Evolutionary conservation across 2,329 filamentous ascomycete species (phyloP).

Genomic region (Fusarium sp.): DNA sequence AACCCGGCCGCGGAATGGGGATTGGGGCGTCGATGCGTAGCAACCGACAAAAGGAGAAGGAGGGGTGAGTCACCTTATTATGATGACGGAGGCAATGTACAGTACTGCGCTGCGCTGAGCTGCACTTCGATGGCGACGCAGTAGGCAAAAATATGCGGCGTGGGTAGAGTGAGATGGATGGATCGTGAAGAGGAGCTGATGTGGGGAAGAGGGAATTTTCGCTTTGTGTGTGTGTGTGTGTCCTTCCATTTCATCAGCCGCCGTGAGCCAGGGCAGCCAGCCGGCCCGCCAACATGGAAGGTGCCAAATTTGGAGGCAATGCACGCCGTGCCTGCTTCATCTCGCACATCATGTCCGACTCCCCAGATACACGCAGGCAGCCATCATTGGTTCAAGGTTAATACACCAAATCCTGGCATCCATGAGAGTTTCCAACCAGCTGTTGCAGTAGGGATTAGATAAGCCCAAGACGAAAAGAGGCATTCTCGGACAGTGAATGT

Average conservation of each 20-base stretch:
- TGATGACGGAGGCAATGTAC: neutral
- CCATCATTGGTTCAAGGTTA: neutral
- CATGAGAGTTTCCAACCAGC: neutral
- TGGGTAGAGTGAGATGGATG: constrained; percentile 5
- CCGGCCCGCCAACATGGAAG: neutral
- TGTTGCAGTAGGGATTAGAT: neutral
- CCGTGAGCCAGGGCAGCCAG: neutral
- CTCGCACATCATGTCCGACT: neutral
- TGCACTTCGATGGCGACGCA: neutral
- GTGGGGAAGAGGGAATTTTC: constrained; percentile 7
- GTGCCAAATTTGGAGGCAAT: neutral
- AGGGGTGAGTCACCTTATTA: constrained; percentile 3
- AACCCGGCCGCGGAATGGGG: neutral
- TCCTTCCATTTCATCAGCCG: neutral
- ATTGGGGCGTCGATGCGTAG: neutral
- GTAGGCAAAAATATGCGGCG: neutral
- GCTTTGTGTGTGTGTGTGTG: neutral
- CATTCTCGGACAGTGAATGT: neutral
- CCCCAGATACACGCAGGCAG: neutral
- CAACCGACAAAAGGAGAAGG: neutral
- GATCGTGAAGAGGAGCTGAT: constrained; percentile 4
- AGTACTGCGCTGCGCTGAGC: neutral
- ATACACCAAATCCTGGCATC: neutral
- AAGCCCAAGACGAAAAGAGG: neutral
- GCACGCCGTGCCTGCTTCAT: neutral